A percentile compares a stretch with the other conserved stretches of the same genome.
These are phyloP conservation scores for Eucalyptus cladocalyx DNA, from an alignment of 345 rosid genomes.

Conservation along the genomic window DNA sequence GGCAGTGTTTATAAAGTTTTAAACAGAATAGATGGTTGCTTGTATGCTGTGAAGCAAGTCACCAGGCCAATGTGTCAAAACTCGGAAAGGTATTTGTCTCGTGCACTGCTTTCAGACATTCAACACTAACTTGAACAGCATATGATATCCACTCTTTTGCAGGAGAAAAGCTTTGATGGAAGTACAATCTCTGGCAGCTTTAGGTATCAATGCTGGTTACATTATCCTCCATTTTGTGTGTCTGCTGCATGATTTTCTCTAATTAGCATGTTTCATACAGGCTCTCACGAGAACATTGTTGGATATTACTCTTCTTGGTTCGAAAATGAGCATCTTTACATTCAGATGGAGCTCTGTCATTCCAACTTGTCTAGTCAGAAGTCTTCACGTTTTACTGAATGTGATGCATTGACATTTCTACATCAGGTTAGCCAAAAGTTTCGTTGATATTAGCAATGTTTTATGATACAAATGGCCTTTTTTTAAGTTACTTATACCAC, in stretches of 20 bases:
- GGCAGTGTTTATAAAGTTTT: constrained; percentile 75
- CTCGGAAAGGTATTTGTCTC: constrained; percentile 42
- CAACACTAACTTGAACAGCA: neutral
- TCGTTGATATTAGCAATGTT: neutral
- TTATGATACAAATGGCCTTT: neutral
- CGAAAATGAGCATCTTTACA: constrained; percentile 83
- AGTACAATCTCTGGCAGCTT: constrained; percentile 94
- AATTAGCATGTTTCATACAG: constrained; percentile 11
- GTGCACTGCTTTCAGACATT: neutral
- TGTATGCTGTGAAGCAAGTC: constrained; percentile 84
- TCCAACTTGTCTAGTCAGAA: constrained; percentile 49
- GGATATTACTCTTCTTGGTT: constrained; percentile 92
- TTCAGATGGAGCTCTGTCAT: constrained; percentile 93
- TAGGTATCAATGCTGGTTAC: constrained; percentile 36
- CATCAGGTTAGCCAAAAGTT: constrained; percentile 37
- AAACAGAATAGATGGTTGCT: constrained; percentile 92
- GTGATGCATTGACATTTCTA: constrained; percentile 42
- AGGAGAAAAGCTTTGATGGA: constrained; percentile 95
- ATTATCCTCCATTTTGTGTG: neutral
- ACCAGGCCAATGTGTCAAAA: constrained; percentile 53
- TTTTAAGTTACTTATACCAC: neutral
- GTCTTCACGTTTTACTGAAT: constrained; percentile 28
- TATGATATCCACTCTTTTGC: neutral
- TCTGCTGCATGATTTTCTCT: neutral
- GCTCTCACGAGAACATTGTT: constrained; percentile 70